Conservation (phyloP, 176 grass and related monocot species). For the Hordeum marinum region DNA sequence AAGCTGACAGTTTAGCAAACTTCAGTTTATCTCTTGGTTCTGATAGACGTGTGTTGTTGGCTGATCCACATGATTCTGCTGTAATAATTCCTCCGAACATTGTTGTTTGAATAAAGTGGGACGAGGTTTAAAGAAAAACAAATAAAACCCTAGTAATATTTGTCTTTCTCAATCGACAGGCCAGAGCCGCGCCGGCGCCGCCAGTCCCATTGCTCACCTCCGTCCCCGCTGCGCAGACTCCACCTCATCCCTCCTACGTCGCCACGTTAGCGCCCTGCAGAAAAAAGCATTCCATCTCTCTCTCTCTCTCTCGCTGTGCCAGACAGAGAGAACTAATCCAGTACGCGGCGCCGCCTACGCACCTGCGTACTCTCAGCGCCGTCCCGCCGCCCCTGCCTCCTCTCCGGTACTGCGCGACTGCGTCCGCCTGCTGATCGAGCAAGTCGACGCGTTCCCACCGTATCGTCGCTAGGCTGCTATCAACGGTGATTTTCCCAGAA, state of each 20-base stretch:
- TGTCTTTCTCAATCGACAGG: not conserved
- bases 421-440: not conserved
- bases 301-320: not conserved
- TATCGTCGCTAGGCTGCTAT: not conserved
- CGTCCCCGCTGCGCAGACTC: not conserved
- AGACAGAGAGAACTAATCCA: not conserved
- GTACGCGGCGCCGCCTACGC: not conserved
- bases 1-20: no score
- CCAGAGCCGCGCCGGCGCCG: not conserved
- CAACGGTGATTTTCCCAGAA: not conserved
- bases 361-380: not conserved
- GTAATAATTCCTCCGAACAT: no score
- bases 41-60: no score
- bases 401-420: not conserved
- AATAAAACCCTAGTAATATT: not conserved
- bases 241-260: not conserved
- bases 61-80: no score
- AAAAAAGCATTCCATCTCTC: not conserved
- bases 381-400: not conserved
- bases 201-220: constrained; percentile 10
- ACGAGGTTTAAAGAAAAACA: no score
- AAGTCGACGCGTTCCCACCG: not conserved
- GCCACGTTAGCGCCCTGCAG: not conserved
- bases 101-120: no score
- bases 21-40: no score